Evolutionary conservation across 2,329 filamentous ascomycete genomes (phyloP), one percentile per base, ranked within the genome.

Genomic region (Paracorniculantispora psalliotae): DNA sequence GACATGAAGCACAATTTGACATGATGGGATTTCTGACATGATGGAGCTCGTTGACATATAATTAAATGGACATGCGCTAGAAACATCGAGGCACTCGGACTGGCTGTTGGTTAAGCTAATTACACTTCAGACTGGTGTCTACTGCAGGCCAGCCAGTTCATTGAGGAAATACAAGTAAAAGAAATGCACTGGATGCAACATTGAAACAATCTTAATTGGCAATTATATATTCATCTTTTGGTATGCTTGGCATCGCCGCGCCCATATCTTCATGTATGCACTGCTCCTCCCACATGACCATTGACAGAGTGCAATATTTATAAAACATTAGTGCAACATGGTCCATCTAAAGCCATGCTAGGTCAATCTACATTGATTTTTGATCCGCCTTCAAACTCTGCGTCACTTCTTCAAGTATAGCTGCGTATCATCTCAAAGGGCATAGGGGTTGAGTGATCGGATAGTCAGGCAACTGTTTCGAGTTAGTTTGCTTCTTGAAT

Each of bases 381-480:
- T 33, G 44, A 26, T 48, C 10, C 46, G 10, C 41, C 23, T 4
- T 43, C 30, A 26, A 28, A 6, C n/a, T 30, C 12, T 49, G 15
- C 33, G 28, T 41, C 44, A 30, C 23, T 41, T 57, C 23, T 49
- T 48, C 44, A 35, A 49, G 21, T 21, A 49, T 41, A 23, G 12
- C n/a, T 33, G n/a, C 44, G 25, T 21, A 41, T 41, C 54, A 39
- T 57, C 13, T 72, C 72, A 84, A 67, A 85, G 74, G 57, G 89
- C 89, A 71, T 88, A 92, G 17, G 89, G 89, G 79, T 92, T 92
- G 67, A 92, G 77, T 41, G 89, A 91, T 62, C 89, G 86, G 69
- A 92, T 92, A n/a, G 89, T 92, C 73, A 92, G 75, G 79, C 89
- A 92, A 67, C 89, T 92, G 17, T 25, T 15, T 28, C 30, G 62